A percentile compares a stretch with the other conserved stretches of the same genome.
phyloP scores from a whole-genome alignment of 139 green algal genomes.

The Trebouxia sp. region DNA sequence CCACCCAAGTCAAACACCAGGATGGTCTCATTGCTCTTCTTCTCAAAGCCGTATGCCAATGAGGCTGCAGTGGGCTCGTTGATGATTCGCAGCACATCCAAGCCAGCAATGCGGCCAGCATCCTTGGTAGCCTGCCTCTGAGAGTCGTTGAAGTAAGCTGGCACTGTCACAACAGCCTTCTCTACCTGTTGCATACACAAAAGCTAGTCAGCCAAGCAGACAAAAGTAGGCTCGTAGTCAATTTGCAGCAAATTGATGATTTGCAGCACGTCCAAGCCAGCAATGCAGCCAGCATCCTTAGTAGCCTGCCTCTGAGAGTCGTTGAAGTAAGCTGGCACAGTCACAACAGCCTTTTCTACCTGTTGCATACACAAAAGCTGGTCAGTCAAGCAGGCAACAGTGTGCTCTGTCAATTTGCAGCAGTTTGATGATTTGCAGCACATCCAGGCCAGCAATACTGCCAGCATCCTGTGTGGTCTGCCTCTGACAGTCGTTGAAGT shows the following conservation, averaged over 20 bases:
- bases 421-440: slow-evolving; percentile 99
- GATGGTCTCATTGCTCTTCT: slow-evolving; percentile 99
- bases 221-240: slow-evolving; percentile 98
- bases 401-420: no score
- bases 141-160: slow-evolving; percentile 99
- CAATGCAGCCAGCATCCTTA: slow-evolving; percentile 93
- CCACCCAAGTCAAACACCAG: slow-evolving; percentile 99
- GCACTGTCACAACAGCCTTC: slow-evolving; percentile 98
- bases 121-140: slow-evolving; percentile 95
- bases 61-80: slow-evolving; percentile 99
- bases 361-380: neutral
- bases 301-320: slow-evolving; percentile 95
- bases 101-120: slow-evolving; percentile 91
- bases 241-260: no score
- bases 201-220: slow-evolving; percentile 90
- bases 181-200: slow-evolving; percentile 55
- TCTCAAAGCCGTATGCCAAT: slow-evolving; percentile 97
- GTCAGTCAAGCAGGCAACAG: slow-evolving; percentile 95
- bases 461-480: slow-evolving; percentile 93
- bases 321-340: slow-evolving; percentile 99
- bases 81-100: slow-evolving; percentile 99
- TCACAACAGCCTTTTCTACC: slow-evolving; percentile 96
- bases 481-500: slow-evolving; percentile 99
- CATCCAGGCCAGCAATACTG: slow-evolving; percentile 95
- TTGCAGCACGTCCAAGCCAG: slow-evolving; percentile 95